A percentile compares a stretch with the other conserved stretches of the same genome.
Evolutionary conservation across 495 filamentous ascomycete genomes (phyloP).

Genomic region (Thozetella sp.): DNA sequence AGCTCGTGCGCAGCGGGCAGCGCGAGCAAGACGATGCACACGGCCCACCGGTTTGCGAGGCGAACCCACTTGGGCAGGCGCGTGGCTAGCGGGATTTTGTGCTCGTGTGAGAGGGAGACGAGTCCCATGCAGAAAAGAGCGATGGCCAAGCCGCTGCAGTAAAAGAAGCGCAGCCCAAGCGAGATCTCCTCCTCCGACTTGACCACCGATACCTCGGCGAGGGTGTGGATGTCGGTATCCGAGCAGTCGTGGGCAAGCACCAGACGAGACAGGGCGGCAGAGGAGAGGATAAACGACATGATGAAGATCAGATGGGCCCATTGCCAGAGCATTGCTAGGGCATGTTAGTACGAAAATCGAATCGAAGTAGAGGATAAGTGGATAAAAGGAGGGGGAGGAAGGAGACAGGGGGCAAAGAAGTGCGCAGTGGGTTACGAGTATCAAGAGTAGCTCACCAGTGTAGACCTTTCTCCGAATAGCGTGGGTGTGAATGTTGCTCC

Average conservation of each 20-base stretch:
- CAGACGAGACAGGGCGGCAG: constrained; percentile 51
- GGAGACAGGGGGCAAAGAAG: constrained; percentile 1
- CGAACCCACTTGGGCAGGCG: constrained; percentile 48
- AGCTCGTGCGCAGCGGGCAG: constrained; percentile 46
- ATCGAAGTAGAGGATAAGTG: constrained; percentile 28
- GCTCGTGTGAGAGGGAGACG: constrained; percentile 23
- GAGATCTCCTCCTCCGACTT: constrained; percentile 43
- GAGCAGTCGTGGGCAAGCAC: constrained; percentile 54
- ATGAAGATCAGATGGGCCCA: constrained; percentile 53
- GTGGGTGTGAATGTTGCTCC: constrained; percentile 52
- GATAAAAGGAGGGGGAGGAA: constrained; percentile 13
- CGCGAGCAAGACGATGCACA: constrained; percentile 46
- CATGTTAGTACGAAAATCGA: neutral
- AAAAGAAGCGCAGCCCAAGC: constrained; percentile 57
- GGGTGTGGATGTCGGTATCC: constrained; percentile 35
- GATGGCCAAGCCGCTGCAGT: constrained; percentile 55
- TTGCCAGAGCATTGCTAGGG: constrained; percentile 21
- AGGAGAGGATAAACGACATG: constrained; percentile 57
- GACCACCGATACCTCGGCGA: constrained; percentile 44
- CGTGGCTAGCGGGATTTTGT: constrained; percentile 29
- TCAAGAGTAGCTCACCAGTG: constrained; percentile 39
- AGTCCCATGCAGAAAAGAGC: constrained; percentile 49
- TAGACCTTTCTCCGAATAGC: constrained; percentile 52
- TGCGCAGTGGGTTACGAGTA: no score
- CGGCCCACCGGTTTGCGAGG: constrained; percentile 43